Conservation (phyloP, 169 alveolate species). For the Neospora caninum region DNA sequence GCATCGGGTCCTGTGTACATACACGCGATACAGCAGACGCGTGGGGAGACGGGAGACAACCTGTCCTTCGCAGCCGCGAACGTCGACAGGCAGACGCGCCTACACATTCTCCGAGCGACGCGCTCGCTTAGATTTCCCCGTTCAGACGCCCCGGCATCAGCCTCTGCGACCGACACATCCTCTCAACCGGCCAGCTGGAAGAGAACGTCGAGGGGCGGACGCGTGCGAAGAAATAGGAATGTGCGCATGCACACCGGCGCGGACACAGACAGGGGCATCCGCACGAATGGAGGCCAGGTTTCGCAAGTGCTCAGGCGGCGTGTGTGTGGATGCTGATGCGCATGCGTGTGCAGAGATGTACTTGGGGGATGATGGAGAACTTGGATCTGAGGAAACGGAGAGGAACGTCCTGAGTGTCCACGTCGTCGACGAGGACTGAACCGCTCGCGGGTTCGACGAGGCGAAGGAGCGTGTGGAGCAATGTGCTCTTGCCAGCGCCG, state of each 20-base stretch:
- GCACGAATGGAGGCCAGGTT: neutral
- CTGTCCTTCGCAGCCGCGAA: neutral
- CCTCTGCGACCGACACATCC: too few species aligned
- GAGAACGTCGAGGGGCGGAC: neutral
- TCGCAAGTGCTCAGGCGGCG: neutral
- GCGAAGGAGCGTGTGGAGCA: constrained; percentile 87
- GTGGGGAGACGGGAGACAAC: neutral
- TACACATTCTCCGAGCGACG: neutral
- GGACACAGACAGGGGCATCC: neutral
- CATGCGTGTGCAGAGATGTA: neutral
- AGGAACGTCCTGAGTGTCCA: constrained; percentile 71
- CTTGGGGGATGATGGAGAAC: constrained; percentile 83
- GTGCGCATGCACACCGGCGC: neutral
- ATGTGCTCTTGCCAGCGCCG: constrained; percentile 95
- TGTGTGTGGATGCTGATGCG: neutral
- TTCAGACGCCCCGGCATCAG: too few species aligned
- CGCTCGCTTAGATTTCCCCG: too few species aligned
- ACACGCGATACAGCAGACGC: neutral
- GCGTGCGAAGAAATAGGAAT: neutral
- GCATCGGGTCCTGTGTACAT: constrained; percentile 70
- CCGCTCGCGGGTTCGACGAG: constrained; percentile 81
- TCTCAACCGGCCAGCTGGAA: too few species aligned
- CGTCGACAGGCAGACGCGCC: too few species aligned
- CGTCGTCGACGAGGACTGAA: constrained; percentile 76
- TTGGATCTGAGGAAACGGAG: constrained; percentile 75